phyloP scores from a whole-genome alignment of 2,329 filamentous ascomycete species.

The Cryphonectria parasitica region DNA sequence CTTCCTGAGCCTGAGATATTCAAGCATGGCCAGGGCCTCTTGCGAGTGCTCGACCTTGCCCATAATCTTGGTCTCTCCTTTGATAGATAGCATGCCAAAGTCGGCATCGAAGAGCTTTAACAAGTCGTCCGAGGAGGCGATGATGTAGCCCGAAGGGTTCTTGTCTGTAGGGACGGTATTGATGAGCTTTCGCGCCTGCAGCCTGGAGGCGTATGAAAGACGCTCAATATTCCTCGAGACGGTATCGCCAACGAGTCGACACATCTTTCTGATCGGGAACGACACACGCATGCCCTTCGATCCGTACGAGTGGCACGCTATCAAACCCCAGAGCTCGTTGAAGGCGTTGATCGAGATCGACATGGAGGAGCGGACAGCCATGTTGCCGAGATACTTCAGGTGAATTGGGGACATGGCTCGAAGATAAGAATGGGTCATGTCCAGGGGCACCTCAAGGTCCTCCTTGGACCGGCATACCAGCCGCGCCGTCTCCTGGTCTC shows the following conservation, averaged over 20 bases:
- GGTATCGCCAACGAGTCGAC: constrained; percentile 81
- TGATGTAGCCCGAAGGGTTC: constrained; percentile 87
- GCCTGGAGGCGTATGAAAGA: constrained; percentile 79
- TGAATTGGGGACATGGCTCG: constrained; percentile 91
- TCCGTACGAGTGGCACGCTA: constrained; percentile 84
- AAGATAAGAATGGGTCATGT: constrained; percentile 83
- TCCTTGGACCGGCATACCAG: constrained; percentile 78
- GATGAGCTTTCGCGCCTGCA: constrained; percentile 86
- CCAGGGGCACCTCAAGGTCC: constrained; percentile 75
- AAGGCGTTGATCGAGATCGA: constrained; percentile 91
- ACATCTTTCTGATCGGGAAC: constrained; percentile 92
- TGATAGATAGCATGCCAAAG: constrained; percentile 81
- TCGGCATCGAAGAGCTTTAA: constrained; percentile 85
- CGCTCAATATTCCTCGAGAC: constrained; percentile 87
- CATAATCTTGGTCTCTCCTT: constrained; percentile 86
- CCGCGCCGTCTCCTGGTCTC: constrained; percentile 77
- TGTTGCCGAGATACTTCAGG: constrained; percentile 83
- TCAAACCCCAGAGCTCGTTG: constrained; percentile 82
- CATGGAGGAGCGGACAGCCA: constrained; percentile 93
- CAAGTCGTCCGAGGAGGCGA: constrained; percentile 85
- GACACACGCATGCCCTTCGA: constrained; percentile 82
- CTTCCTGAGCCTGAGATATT: constrained; percentile 78
- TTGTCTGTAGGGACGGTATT: constrained; percentile 80
- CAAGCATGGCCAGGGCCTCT: constrained; percentile 81
- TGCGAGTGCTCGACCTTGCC: constrained; percentile 76